Conservation (phyloP, 345 rosid species). For the Firmiana major region DNA sequence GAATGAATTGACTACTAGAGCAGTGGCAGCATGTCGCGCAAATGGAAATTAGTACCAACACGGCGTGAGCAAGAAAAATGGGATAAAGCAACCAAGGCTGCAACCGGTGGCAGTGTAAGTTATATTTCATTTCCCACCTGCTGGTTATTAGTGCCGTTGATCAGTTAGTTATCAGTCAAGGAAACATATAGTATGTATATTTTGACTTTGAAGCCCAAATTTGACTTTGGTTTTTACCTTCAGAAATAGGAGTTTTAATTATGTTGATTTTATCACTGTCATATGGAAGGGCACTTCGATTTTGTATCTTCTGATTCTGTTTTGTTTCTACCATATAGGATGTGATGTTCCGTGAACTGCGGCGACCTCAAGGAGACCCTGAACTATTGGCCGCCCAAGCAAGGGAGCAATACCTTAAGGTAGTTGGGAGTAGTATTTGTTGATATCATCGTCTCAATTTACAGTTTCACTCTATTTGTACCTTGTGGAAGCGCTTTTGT, state of each 20-base stretch:
- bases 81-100: slow-evolving; percentile 88
- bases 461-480: background rate
- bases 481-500: too few species aligned
- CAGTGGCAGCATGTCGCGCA: slow-evolving; percentile 23
- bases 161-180: background rate
- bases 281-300: slow-evolving; percentile 6
- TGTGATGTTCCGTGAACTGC: slow-evolving; percentile 59
- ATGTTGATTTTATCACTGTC: background rate
- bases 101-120: slow-evolving; percentile 85
- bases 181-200: background rate
- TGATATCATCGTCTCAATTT: slow-evolving; percentile 8
- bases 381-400: slow-evolving; percentile 67
- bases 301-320: slow-evolving; percentile 16
- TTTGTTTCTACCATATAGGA: slow-evolving; percentile 41
- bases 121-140: background rate
- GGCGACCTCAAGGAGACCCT: slow-evolving; percentile 71
- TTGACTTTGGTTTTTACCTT: background rate
- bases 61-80: slow-evolving; percentile 90
- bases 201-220: background rate
- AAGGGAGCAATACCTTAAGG: slow-evolving; percentile 78
- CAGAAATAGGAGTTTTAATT: background rate
- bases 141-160: background rate
- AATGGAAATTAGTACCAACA: slow-evolving; percentile 74
- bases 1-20: slow-evolving; percentile 29
- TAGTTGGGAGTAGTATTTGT: slow-evolving; percentile 20